Percentiles rank a stretch among this genome's conserved stretches.
Evolutionary conservation across 345 rosid genomes (phyloP).

Genomic region (Nasturtium officinale): DNA sequence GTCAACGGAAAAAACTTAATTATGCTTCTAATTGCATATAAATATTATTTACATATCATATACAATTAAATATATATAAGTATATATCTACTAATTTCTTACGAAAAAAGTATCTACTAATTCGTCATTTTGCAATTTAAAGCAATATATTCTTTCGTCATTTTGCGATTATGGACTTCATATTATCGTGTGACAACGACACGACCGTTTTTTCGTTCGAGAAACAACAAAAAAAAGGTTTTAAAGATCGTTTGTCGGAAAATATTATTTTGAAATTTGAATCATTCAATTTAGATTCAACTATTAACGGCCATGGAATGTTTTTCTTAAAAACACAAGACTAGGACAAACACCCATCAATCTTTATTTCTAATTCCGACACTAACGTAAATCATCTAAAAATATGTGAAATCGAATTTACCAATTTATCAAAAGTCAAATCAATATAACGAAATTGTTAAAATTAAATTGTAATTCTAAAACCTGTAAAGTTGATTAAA

Average conservation of each 20-base stretch:
- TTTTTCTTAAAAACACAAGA: neutral
- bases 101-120: too few species aligned
- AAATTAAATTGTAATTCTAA: neutral
- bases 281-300: constrained; percentile 26
- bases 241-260: constrained; percentile 30
- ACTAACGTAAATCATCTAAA: neutral
- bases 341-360: neutral
- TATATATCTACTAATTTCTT: too few species aligned
- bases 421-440: neutral
- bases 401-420: neutral
- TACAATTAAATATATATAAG: too few species aligned
- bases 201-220: neutral
- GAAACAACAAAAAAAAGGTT: constrained; percentile 11
- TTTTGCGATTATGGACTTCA: constrained; percentile 22
- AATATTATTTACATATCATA: constrained; percentile 8
- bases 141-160: neutral
- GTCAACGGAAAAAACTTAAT: neutral
- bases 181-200: constrained; percentile 25
- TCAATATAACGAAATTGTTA: neutral
- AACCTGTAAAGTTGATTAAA: neutral
- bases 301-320: neutral
- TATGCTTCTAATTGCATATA: constrained; percentile 13
- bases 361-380: neutral
- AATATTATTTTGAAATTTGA: constrained; percentile 38
- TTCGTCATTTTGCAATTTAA: neutral